These are phyloP conservation scores for cucumber (Cucumis sativus) DNA, from an alignment of 306 rosid species.

Conservation along the genomic window Cucumber_9930_V3 NC_026660.2:23931001-23931500, in stretches of 20 bases:
- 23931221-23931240: slow-evolving; percentile 43
- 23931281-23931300: background rate
- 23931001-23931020: no score
- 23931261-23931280: background rate
- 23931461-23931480: slow-evolving; percentile 56
- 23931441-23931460: slow-evolving; percentile 45
- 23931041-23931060: no score
- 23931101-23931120: background rate
- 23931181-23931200: slow-evolving; percentile 38
- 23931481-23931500: background rate
- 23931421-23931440: slow-evolving; percentile 75
- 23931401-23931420: slow-evolving; percentile 65
- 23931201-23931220: slow-evolving; percentile 59
- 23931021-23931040: no score
- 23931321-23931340: no score
- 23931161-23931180: slow-evolving; percentile 24
- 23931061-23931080: no score
- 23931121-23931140: background rate
- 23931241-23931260: background rate
- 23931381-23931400: slow-evolving; percentile 58
- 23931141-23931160: background rate
- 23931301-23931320: background rate
- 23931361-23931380: slow-evolving; percentile 28
- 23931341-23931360: slow-evolving; percentile 14
- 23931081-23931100: background rate